A percentile compares a stretch with the other conserved stretches of the same genome.
These are phyloP conservation scores for Ogataea pini DNA, from an alignment of 805 yeast genomes.

Conservation along the genomic window DNA sequence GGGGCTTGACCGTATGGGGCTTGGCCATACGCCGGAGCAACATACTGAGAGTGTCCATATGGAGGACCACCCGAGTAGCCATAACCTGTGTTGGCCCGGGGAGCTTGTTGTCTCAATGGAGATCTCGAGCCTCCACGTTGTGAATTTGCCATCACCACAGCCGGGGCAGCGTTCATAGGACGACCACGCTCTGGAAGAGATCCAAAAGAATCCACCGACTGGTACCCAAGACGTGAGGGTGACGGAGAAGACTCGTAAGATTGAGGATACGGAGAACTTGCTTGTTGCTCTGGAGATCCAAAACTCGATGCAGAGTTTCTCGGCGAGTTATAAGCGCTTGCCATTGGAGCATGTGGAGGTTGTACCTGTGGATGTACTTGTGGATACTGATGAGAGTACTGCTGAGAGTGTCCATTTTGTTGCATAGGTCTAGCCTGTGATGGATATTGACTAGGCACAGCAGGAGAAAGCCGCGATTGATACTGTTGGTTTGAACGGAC, in stretches of 20 bases:
- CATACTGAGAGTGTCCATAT: background rate
- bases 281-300: conserved; percentile 9
- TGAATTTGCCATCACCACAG: conserved; percentile 1
- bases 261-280: conserved; percentile 5
- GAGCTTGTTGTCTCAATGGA: conserved; percentile 3
- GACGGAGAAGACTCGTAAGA: conserved; percentile 6
- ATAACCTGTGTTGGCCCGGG: background rate
- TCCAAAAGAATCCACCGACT: conserved; percentile 1
- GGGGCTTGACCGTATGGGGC: conserved; percentile 1
- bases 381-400: background rate
- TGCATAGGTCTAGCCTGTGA: conserved; percentile 5
- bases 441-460: conserved; percentile 4
- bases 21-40: background rate
- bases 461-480: conserved; percentile 11
- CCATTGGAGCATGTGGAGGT: conserved; percentile 15
- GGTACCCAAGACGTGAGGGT: conserved; percentile 7
- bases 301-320: conserved; percentile 5
- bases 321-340: background rate
- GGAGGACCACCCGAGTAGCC: background rate
- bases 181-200: conserved; percentile 5
- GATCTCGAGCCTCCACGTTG: conserved; percentile 5
- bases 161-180: background rate
- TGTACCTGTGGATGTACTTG: conserved; percentile 22
- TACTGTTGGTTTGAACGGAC: conserved; percentile 8
- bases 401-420: background rate